phyloP scores from a whole-genome alignment of 1,284 basidiomycete genomes.

The Acaromyces ingoldii region DNA sequence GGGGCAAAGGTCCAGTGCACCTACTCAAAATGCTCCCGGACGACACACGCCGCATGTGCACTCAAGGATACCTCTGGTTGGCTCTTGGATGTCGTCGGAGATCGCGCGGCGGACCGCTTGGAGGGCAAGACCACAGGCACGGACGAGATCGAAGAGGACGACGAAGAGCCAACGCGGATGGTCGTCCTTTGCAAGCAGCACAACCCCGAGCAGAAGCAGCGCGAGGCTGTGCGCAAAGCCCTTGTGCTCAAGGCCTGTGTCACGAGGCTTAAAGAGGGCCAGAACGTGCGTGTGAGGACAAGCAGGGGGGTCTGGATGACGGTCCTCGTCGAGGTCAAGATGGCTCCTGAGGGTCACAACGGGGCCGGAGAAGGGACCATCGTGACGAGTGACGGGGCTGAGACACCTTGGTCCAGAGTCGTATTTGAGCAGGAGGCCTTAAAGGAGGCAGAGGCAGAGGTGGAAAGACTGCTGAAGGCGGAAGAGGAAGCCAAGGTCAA shows the following conservation, averaged over 20 bases:
- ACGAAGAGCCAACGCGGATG: constrained; percentile 25
- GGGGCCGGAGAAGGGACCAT: not conserved
- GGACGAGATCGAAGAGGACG: not conserved
- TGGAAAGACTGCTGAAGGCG: not conserved
- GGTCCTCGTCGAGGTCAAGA: not conserved
- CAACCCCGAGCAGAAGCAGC: constrained; percentile 38
- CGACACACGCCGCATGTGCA: constrained; percentile 90
- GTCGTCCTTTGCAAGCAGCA: constrained; percentile 46
- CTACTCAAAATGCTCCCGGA: constrained; percentile 84
- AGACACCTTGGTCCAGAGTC: not conserved
- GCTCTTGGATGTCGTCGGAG: constrained; percentile 35
- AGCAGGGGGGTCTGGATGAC: not conserved
- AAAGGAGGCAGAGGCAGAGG: constrained; percentile 2
- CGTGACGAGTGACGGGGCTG: not conserved
- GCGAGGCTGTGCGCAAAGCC: not conserved
- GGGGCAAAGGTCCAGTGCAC: constrained; percentile 92
- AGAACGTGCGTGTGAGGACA: not conserved
- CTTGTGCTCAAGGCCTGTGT: not conserved
- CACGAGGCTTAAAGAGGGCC: not conserved
- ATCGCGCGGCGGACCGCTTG: constrained; percentile 32
- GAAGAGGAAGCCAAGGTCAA: not conserved
- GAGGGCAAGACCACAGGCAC: constrained; percentile 24
- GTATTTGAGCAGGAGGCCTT: not conserved
- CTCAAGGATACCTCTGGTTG: constrained; percentile 40
- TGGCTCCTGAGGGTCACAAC: not conserved